phyloP scores from a whole-genome alignment of 257 asterid genomes.

The Plantago elongata region DNA sequence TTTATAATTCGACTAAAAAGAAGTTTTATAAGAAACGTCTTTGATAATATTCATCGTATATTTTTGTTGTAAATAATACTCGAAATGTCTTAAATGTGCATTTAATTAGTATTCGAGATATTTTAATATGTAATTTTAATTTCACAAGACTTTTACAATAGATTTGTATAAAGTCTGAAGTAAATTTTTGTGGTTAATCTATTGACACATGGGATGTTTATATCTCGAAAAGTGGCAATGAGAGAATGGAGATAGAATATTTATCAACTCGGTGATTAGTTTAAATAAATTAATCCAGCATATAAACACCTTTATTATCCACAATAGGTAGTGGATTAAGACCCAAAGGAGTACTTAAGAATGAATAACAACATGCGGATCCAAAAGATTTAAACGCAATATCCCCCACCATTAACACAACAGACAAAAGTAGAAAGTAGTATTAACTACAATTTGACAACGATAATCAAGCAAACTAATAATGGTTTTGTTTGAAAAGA shows the following conservation, averaged over 20 bases:
- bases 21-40: too few relatives aligned
- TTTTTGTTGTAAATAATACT: too few relatives aligned
- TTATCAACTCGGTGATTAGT: not conserved
- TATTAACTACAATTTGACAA: conserved; percentile 20
- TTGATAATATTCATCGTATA: too few relatives aligned
- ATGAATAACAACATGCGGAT: conserved; percentile 23
- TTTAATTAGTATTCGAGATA: too few relatives aligned
- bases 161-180: too few relatives aligned
- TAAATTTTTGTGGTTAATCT: conserved; percentile 11
- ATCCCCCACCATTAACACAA: conserved; percentile 16
- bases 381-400: conserved; percentile 19
- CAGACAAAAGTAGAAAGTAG: conserved; percentile 10
- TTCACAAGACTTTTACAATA: too few relatives aligned
- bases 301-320: conserved; percentile 21
- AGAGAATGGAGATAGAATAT: not conserved
- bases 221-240: conserved; percentile 4
- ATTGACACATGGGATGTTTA: conserved; percentile 3
- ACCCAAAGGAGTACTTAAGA: conserved; percentile 27
- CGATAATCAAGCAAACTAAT: conserved; percentile 4
- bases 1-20: too few relatives aligned
- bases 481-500: conserved; percentile 10
- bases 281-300: conserved; percentile 5
- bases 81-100: too few relatives aligned
- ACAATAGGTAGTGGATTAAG: conserved; percentile 33
- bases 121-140: too few relatives aligned